Evolutionary conservation across 768 basidiomycete genomes (phyloP).

Genomic region (Podaxis sp.): DNA sequence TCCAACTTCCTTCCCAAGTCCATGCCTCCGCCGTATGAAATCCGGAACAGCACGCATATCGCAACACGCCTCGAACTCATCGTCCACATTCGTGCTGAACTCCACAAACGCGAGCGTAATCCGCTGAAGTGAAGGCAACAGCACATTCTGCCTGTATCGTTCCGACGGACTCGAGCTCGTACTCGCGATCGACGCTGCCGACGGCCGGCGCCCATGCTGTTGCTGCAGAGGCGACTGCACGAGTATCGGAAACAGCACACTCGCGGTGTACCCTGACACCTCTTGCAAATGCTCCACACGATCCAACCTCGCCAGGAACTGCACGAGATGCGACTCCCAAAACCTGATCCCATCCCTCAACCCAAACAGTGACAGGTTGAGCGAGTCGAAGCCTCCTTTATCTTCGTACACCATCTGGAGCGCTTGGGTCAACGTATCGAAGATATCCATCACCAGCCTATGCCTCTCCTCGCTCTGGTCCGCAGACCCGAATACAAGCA

Average conservation of each 20-base stretch:
- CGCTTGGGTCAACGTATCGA: background rate
- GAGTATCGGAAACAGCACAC: conserved; percentile 9
- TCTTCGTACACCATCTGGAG: conserved; percentile 8
- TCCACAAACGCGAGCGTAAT: conserved; percentile 11
- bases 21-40: conserved; percentile 1
- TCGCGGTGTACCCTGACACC: conserved; percentile 11
- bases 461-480: conserved; percentile 11
- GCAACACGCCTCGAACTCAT: conserved; percentile 13
- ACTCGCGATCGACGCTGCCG: background rate
- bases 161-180: background rate
- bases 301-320: conserved; percentile 4
- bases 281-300: conserved; percentile 12
- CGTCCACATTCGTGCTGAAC: conserved; percentile 12
- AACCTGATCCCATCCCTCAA: conserved; percentile 4
- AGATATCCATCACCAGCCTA: conserved; percentile 5
- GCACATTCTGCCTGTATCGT: conserved; percentile 7
- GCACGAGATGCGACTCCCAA: background rate
- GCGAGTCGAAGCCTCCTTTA: conserved; percentile 9
- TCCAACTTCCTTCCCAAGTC: conserved; percentile 8
- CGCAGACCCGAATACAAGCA: background rate
- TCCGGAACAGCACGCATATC: conserved; percentile 8
- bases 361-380: conserved; percentile 10
- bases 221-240: conserved; percentile 11
- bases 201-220: background rate
- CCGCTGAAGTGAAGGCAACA: conserved; percentile 8